A percentile compares a stretch with the other conserved stretches of the same genome.
Conservation (phyloP, 2,329 filamentous ascomycete genomes). For the Colletotrichum cordylinicola region DNA sequence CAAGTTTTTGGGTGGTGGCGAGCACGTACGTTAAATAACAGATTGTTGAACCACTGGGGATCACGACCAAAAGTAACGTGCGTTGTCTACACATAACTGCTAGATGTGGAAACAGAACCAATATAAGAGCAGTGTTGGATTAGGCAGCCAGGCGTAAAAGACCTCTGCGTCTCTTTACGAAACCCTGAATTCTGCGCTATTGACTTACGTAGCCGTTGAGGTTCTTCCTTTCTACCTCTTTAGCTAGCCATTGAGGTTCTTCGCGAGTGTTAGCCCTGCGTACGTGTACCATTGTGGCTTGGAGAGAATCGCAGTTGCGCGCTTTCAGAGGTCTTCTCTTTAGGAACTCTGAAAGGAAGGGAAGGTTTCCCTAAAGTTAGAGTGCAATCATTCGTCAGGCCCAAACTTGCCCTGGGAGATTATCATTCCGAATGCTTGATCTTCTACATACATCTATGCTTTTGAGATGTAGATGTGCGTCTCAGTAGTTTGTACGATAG, state of each 20-base stretch:
- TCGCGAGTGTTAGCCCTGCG: background rate
- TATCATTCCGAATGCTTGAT: background rate
- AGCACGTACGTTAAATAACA: background rate
- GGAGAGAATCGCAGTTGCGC: background rate
- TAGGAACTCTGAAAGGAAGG: background rate
- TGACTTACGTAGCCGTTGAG: background rate
- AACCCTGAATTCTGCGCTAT: background rate
- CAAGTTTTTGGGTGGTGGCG: background rate
- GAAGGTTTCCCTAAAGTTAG: background rate
- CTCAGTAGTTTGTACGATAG: background rate
- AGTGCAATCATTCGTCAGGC: rapidly evolving
- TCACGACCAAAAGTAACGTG: background rate
- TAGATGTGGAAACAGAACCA: background rate
- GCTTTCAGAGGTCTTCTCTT: background rate
- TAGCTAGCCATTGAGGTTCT: background rate
- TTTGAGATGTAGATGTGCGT: background rate
- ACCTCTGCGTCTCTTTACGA: background rate
- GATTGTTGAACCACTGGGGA: background rate
- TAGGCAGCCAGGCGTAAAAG: background rate
- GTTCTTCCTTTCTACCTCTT: background rate
- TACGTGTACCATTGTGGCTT: background rate
- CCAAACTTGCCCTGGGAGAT: background rate
- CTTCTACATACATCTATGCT: background rate
- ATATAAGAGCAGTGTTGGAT: background rate
- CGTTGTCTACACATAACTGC: background rate